Evolutionary conservation across 2,329 filamentous ascomycete genomes (phyloP), one percentile per base, ranked within the genome.

Genomic region (Xylariaceae sp.): DNA sequence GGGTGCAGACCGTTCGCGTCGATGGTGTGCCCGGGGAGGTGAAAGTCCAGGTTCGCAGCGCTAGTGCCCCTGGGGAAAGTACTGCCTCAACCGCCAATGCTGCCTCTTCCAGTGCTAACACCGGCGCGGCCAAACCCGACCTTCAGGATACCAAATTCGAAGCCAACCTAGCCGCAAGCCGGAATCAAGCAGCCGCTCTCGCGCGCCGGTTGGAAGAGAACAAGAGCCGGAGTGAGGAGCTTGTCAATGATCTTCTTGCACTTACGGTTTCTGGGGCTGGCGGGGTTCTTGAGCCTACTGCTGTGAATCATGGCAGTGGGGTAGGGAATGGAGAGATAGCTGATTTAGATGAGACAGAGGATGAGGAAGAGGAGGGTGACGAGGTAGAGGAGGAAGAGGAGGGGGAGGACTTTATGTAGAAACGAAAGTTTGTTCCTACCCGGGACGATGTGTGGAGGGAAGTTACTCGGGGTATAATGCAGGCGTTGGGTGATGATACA

Each of bases 21-120:
- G 77, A 82, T 45, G 78, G 77, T 37, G 72, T 80, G 8, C 67
- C 71, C 12, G 77, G 76, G 14, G 77, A 81, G 50, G 72, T 82
- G 20, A 74, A 75, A 53, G 75, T 81, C 7, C 71, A 77, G 52
- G 69, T 79, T 6, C 71, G 73, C 16, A 62, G 60, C 48, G 55
- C 62, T 14, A 64, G 58, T 47, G 60, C 58, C 8, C 60, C 56
- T 1, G 55, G 56, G 6, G 44, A 48, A 21, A 48, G 44, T 17
- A 37, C 33, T 16, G 16, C 38, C 33, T 7, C n/a, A n/a, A 21
- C 25, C 22, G 19, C 44, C 10, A 42, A 40, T 11, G 40, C 4
- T 27, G 32, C 12, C n/a, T 21, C 4, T 8, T 25, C 12, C 19
- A 17, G 27, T 21, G 37, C 41, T 36, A 21, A 10, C 10, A 11